Evolutionary conservation across 495 filamentous ascomycete species (phyloP).

Genomic region (Trichoderma erinaceum): DNA sequence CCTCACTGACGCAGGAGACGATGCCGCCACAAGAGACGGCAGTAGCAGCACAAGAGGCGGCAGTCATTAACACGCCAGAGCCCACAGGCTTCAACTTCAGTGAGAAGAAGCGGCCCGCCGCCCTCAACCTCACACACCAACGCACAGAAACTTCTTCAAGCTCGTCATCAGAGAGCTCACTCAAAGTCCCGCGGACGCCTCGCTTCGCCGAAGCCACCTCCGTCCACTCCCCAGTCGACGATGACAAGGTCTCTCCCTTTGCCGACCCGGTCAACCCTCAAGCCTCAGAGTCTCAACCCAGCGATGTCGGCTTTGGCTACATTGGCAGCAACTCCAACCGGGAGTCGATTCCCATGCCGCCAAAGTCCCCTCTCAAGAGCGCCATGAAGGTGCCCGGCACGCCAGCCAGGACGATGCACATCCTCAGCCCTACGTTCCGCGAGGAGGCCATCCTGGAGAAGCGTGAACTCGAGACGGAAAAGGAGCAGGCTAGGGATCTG

Average conservation of each 20-base stretch:
- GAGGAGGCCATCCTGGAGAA: conserved; percentile 81
- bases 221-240: conserved; percentile 77
- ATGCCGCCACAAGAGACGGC: conserved; percentile 23
- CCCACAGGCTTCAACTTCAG: conserved; percentile 22
- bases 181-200: conserved; percentile 73
- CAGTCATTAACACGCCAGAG: conserved; percentile 20
- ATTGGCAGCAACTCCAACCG: conserved; percentile 52
- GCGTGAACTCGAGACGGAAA: conserved; percentile 68
- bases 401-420: conserved; percentile 57
- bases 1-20: conserved; percentile 22
- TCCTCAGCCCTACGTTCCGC: conserved; percentile 80
- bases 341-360: conserved; percentile 54
- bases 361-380: conserved; percentile 73
- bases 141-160: conserved; percentile 44
- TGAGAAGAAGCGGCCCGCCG: conserved; percentile 46
- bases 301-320: conserved; percentile 90
- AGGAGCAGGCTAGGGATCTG: conserved; percentile 76
- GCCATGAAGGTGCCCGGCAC: conserved; percentile 81
- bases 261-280: conserved; percentile 59
- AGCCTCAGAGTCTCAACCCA: conserved; percentile 57
- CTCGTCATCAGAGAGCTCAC: conserved; percentile 51
- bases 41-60: background rate
- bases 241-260: conserved; percentile 52
- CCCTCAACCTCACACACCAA: conserved; percentile 41
- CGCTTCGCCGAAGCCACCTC: conserved; percentile 88